These are phyloP conservation scores for Gaeumannomyces sp. DNA, from an alignment of 2,329 filamentous ascomycete species.

Conservation along the genomic window DNA sequence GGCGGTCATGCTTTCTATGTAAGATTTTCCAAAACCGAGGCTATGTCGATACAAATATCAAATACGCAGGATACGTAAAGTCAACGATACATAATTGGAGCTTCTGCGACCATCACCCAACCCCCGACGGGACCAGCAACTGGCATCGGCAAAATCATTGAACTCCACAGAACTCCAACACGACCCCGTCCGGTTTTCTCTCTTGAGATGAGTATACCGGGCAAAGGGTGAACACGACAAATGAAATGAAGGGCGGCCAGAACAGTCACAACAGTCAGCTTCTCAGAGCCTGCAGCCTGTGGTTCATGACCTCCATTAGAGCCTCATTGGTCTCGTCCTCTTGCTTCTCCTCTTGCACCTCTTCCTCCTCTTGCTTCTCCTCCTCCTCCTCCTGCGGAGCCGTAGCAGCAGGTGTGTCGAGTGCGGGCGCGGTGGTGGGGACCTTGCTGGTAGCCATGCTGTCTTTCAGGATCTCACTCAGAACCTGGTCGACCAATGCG, in stretches of 20 bases:
- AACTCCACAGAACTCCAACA: not conserved
- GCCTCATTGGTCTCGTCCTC: slow-evolving; percentile 84
- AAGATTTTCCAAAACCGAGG: not conserved
- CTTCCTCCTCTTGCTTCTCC: slow-evolving; percentile 38
- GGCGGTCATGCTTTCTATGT: not conserved
- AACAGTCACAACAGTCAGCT: slow-evolving; percentile 48
- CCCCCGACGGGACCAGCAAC: not conserved
- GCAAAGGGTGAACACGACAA: not conserved
- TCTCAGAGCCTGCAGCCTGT: slow-evolving; percentile 81
- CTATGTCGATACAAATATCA: not conserved
- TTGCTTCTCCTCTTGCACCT: slow-evolving; percentile 58
- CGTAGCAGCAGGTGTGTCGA: slow-evolving; percentile 40
- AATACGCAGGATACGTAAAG: not conserved
- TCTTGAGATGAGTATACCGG: not conserved
- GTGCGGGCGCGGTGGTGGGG: slow-evolving; percentile 48
- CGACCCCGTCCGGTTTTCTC: too few species aligned
- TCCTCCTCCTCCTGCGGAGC: slow-evolving; percentile 42
- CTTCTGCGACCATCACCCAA: not conserved
- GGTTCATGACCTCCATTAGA: slow-evolving; percentile 91
- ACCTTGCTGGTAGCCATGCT: slow-evolving; percentile 58
- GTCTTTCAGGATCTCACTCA: slow-evolving; percentile 85
- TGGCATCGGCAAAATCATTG: not conserved
- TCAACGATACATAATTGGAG: not conserved
- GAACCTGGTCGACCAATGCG: too few species aligned
- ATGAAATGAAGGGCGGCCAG: not conserved